These are phyloP conservation scores for Phlebiopsis flavidoalba DNA, from an alignment of 768 basidiomycete species.

Conservation along the genomic window DNA sequence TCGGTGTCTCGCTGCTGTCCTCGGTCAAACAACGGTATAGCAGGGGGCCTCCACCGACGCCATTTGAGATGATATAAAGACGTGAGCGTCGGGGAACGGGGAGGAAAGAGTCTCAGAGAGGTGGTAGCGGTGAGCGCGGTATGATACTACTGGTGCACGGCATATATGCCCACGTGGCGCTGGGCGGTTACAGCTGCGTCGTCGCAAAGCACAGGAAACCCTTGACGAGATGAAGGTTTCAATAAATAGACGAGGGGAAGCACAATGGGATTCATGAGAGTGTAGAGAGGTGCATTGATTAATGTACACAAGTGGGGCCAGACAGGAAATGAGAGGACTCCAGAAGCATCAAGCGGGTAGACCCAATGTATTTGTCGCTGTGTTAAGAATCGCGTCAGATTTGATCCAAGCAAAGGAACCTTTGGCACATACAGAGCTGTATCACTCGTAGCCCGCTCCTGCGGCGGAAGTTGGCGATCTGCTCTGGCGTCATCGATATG, in stretches of 20 bases:
- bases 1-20: conserved; percentile 66
- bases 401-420: background rate
- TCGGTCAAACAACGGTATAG: conserved; percentile 79
- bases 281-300: background rate
- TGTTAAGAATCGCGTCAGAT: background rate
- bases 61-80: conserved; percentile 19
- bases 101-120: background rate
- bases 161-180: conserved; percentile 1
- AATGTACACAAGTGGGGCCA: background rate
- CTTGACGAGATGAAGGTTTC: background rate
- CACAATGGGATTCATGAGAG: background rate
- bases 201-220: too few species aligned
- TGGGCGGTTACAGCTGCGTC: background rate
- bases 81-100: conserved; percentile 4
- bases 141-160: background rate
- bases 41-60: conserved; percentile 54
- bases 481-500: conserved; percentile 77
- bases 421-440: conserved; percentile 64
- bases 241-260: background rate
- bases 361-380: conserved; percentile 11
- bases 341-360: background rate
- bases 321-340: background rate
- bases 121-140: background rate
- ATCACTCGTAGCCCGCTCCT: conserved; percentile 74
- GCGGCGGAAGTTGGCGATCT: conserved; percentile 72